A percentile compares a stretch with the other conserved stretches of the same genome.
These are phyloP conservation scores for Starmera pachycereana DNA, from an alignment of 805 yeast genomes.

Conservation along the genomic window DNA sequence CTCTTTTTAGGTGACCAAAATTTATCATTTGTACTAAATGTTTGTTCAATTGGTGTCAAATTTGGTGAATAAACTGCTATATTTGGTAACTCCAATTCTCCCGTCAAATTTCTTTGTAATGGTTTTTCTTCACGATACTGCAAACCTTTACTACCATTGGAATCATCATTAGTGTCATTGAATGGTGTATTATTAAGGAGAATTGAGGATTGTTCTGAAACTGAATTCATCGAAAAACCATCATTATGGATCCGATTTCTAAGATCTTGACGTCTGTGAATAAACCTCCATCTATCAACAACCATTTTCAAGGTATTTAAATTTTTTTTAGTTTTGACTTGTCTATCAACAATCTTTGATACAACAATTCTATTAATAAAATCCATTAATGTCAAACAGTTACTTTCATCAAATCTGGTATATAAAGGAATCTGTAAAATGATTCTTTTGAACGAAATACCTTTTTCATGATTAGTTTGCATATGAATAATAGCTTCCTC, in stretches of 20 bases:
- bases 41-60: neutral
- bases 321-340: slow-evolving; percentile 21
- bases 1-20: neutral
- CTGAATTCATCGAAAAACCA: neutral
- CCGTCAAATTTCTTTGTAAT: neutral
- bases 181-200: no score
- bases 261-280: neutral
- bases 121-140: neutral
- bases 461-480: slow-evolving; percentile 46
- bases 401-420: slow-evolving; percentile 64
- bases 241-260: neutral
- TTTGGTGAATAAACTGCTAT: neutral
- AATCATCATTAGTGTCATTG: neutral
- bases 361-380: slow-evolving; percentile 54
- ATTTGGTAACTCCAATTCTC: neutral
- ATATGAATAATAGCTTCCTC: slow-evolving; percentile 57
- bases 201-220: neutral
- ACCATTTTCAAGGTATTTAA: slow-evolving; percentile 26
- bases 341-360: slow-evolving; percentile 43
- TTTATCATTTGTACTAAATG: neutral
- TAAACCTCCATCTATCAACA: slow-evolving; percentile 24
- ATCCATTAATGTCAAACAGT: slow-evolving; percentile 65
- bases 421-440: slow-evolving; percentile 66
- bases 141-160: neutral
- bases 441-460: slow-evolving; percentile 54